phyloP scores from a whole-genome alignment of 2,329 filamentous ascomycete species.

The Cercospora sesami region DNA sequence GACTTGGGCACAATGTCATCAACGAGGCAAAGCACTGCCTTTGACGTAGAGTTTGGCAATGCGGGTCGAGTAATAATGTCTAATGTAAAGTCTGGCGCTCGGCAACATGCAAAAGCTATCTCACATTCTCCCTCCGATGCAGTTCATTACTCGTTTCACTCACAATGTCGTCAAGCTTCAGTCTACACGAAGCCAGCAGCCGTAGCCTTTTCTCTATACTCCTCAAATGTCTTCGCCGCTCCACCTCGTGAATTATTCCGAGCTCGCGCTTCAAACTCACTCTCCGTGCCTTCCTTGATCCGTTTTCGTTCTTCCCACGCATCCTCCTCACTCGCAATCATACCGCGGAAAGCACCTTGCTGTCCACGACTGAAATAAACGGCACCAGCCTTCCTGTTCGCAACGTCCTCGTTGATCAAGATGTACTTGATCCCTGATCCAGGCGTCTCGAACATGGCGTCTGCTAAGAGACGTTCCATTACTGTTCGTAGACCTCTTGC shows the following conservation, averaged over 20 bases:
- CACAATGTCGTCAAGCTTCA: background rate
- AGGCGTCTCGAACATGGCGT: conserved; percentile 52
- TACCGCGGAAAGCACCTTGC: conserved; percentile 41
- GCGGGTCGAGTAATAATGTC: background rate
- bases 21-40: background rate
- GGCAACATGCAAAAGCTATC: background rate
- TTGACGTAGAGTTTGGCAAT: background rate
- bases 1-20: background rate
- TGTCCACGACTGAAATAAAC: conserved; percentile 49
- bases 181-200: conserved; percentile 37
- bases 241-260: conserved; percentile 34
- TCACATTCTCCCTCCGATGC: background rate
- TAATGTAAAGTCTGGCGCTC: background rate
- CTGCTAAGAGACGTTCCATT: conserved; percentile 49
- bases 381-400: conserved; percentile 44
- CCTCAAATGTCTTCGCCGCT: conserved; percentile 46
- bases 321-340: conserved; percentile 48
- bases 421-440: conserved; percentile 49
- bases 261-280: conserved; percentile 31
- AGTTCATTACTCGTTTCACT: background rate
- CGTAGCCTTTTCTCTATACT: conserved; percentile 47
- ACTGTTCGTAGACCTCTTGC: conserved; percentile 51
- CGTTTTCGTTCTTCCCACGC: conserved; percentile 45
- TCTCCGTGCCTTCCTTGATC: conserved; percentile 34
- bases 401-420: conserved; percentile 49